These are phyloP conservation scores for Pseudogymnoascus sp. DNA, from an alignment of 2,329 filamentous ascomycete genomes.

Conservation along the genomic window DNA sequence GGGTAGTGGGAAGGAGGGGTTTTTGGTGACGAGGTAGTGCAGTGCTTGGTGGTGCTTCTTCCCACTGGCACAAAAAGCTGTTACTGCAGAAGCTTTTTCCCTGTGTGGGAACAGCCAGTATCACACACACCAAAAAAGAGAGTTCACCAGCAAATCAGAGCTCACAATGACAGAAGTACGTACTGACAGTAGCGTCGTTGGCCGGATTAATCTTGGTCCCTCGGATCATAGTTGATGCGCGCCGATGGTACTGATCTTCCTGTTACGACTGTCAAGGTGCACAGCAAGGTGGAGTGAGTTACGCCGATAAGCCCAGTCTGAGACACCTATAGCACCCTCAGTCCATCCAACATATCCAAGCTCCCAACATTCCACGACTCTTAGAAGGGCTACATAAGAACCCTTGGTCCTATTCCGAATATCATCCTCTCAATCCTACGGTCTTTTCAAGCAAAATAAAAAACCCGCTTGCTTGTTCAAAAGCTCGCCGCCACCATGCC, in stretches of 20 bases:
- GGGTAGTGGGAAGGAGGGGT: conserved; percentile 23
- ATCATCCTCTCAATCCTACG: neutral
- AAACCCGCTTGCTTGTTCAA: neutral
- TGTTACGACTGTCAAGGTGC: neutral
- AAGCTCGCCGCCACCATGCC: neutral
- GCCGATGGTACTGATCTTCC: neutral
- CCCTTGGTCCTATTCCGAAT: neutral
- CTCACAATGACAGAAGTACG: neutral
- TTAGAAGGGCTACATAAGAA: neutral
- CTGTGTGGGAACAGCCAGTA: neutral
- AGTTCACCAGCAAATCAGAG: neutral
- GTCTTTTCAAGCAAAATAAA: neutral
- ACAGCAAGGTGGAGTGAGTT: neutral
- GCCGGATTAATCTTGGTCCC: neutral
- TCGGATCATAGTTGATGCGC: neutral
- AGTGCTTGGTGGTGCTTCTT: conserved; percentile 4
- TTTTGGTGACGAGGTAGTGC: conserved; percentile 16
- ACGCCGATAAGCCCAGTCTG: neutral
- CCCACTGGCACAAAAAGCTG: conserved; percentile 13
- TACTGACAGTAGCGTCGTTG: neutral
- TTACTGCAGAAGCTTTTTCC: conserved; percentile 14
- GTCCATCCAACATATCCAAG: neutral
- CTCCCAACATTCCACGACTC: neutral
- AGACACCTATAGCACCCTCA: neutral
- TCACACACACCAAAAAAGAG: neutral